phyloP scores from a whole-genome alignment of 495 filamentous ascomycete genomes.

The Daldinia loculata region DNA sequence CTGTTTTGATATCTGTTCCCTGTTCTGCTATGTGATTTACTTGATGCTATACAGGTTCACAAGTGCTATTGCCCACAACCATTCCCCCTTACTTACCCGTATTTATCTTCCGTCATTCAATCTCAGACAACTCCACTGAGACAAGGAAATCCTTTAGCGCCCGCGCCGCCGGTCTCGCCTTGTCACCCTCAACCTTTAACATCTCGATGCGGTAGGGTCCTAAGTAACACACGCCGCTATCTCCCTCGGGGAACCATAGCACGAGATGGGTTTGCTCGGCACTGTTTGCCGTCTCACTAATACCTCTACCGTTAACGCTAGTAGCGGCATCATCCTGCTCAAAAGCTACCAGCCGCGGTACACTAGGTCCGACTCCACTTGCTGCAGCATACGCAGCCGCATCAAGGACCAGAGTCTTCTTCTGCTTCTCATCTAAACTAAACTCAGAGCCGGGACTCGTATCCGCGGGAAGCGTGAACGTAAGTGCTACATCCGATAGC shows the following conservation, averaged over 20 bases:
- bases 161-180: constrained; percentile 23
- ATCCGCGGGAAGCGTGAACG: neutral
- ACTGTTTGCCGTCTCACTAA: neutral
- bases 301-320: neutral
- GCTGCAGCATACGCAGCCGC: neutral
- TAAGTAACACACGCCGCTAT: constrained; percentile 16
- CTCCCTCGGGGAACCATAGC: constrained; percentile 4
- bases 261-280: neutral
- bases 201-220: constrained; percentile 37
- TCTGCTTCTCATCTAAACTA: neutral
- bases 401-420: neutral
- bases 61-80: too few relatives aligned
- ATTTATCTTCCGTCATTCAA: neutral
- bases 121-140: neutral
- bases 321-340: neutral
- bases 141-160: constrained; percentile 36
- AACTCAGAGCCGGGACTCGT: neutral
- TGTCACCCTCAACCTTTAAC: constrained; percentile 50
- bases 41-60: neutral
- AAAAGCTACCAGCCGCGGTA: neutral
- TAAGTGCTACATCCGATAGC: neutral
- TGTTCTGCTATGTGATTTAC: neutral
- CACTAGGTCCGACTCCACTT: neutral
- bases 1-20: constrained; percentile 5
- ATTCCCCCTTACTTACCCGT: too few relatives aligned